phyloP scores from a whole-genome alignment of 768 basidiomycete genomes.

The Suillus brevipes region DNA sequence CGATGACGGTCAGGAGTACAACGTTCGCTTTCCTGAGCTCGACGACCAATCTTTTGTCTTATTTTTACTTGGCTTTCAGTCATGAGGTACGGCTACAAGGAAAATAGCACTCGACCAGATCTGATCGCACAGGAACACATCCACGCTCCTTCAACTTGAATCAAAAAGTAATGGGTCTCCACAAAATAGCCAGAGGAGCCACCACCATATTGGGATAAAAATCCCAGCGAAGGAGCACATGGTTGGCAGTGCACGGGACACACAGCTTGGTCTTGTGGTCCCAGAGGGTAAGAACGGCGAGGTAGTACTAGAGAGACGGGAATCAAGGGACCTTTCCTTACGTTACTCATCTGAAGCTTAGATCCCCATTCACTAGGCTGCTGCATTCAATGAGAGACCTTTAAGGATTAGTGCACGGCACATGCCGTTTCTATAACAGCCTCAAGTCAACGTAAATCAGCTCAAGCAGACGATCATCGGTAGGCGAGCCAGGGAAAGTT shows the following conservation, averaged over 20 bases:
- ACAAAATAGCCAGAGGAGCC: not conserved
- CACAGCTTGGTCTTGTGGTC: not conserved
- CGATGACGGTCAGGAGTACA: constrained; percentile 8
- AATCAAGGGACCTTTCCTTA: not conserved
- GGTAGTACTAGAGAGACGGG: not conserved
- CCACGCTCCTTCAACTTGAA: not conserved
- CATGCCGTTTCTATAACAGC: not conserved
- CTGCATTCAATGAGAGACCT: not conserved
- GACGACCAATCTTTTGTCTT: constrained; percentile 8
- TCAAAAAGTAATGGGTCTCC: not conserved
- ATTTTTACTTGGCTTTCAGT: constrained; percentile 10
- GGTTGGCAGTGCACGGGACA: constrained; percentile 11
- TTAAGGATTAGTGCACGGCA: not conserved
- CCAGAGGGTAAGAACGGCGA: too few relatives aligned
- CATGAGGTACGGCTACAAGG: constrained; percentile 7
- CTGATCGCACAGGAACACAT: not conserved
- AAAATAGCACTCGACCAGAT: not conserved
- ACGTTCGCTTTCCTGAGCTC: not conserved
- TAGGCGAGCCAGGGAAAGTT: not conserved
- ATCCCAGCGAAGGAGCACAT: constrained; percentile 4
- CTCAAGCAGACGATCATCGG: not conserved
- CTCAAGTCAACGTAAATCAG: not conserved
- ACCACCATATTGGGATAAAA: constrained; percentile 8
- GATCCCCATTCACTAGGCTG: not conserved
- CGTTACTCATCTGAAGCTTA: constrained; percentile 1